Evolutionary conservation across 2,329 filamentous ascomycete species (phyloP).

Genomic region (Septoria petroselini): DNA sequence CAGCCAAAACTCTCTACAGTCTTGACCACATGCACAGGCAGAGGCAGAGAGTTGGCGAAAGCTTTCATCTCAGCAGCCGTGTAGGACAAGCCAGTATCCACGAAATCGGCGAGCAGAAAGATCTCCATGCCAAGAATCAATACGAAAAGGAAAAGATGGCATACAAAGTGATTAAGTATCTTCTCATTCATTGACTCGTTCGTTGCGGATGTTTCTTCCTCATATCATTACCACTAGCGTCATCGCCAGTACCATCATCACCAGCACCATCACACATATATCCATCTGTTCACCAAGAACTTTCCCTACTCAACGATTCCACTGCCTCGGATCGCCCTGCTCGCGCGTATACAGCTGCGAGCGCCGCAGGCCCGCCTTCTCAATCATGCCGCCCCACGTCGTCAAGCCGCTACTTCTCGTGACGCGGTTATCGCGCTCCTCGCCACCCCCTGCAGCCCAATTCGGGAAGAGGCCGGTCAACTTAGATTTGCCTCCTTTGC

Average conservation of each 20-base stretch:
- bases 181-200: no score
- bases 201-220: no score
- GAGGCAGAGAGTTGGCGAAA: no score
- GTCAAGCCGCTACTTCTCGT: slow-evolving; percentile 28
- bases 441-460: slow-evolving; percentile 7
- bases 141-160: no score
- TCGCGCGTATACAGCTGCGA: slow-evolving; percentile 22
- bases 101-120: no score
- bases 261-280: neutral
- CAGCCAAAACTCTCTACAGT: no score
- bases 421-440: slow-evolving; percentile 13
- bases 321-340: slow-evolving; percentile 25
- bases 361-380: slow-evolving; percentile 41
- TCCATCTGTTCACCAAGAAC: neutral
- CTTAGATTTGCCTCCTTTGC: slow-evolving; percentile 1
- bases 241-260: neutral
- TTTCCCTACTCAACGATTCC: slow-evolving; percentile 17
- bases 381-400: slow-evolving; percentile 45
- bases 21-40: no score
- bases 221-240: neutral
- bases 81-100: no score
- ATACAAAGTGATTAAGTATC: no score
- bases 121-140: no score
- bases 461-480: slow-evolving; percentile 17
- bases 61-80: no score